A percentile compares a stretch with the other conserved stretches of the same genome.
Conservation (phyloP, 1,139 yeast genomes). For the Yamadazyma dendronema region DNA sequence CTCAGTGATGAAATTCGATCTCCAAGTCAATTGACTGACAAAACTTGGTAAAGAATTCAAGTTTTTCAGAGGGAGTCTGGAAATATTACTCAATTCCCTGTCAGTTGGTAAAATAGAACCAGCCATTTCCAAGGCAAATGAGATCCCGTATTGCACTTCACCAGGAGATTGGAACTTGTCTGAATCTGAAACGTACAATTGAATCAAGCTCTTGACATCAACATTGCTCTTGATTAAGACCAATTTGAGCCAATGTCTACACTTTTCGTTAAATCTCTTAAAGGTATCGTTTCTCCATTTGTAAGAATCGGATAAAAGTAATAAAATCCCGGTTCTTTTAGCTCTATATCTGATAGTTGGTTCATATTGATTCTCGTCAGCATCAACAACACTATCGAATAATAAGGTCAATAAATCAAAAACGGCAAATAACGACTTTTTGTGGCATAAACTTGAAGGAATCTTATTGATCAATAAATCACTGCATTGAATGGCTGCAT, state of each 20-base stretch:
- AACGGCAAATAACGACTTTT: conserved; percentile 68
- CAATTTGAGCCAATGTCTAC: conserved; percentile 64
- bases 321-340: conserved; percentile 51
- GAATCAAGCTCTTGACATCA: conserved; percentile 73
- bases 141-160: conserved; percentile 70
- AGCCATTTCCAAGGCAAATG: conserved; percentile 89
- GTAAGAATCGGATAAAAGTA: conserved; percentile 76
- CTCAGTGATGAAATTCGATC: conserved; percentile 49
- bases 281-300: conserved; percentile 74
- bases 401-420: conserved; percentile 77
- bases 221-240: conserved; percentile 57
- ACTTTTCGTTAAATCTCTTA: conserved; percentile 54
- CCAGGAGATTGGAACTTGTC: conserved; percentile 30
- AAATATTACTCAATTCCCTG: conserved; percentile 46
- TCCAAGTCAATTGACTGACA: conserved; percentile 77
- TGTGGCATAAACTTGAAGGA: conserved; percentile 84
- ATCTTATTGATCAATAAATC: conserved; percentile 62
- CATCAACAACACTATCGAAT: conserved; percentile 79
- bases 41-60: conserved; percentile 70
- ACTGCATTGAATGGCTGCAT: conserved; percentile 77
- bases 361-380: conserved; percentile 78
- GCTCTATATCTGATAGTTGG: conserved; percentile 73
- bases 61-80: conserved; percentile 25
- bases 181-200: conserved; percentile 63
- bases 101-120: conserved; percentile 67